These are phyloP conservation scores for Arachis hypogaea DNA, from an alignment of 306 rosid species.

Conservation along the genomic window DNA sequence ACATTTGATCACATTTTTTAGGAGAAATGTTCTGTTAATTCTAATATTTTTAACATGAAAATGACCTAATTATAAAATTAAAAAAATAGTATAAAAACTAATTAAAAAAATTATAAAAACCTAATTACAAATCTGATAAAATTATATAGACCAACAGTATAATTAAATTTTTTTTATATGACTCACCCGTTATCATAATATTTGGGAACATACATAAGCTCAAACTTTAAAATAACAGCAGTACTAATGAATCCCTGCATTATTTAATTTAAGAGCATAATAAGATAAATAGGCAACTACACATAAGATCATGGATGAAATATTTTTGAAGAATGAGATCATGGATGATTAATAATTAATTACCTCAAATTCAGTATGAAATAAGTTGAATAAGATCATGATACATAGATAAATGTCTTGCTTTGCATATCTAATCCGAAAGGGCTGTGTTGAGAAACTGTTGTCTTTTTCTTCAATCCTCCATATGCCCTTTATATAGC, in stretches of 20 bases:
- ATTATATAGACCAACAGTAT: too few species aligned
- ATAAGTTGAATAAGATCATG: slow-evolving; percentile 79
- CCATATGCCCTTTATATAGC: slow-evolving; percentile 69
- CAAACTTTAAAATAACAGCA: slow-evolving; percentile 87
- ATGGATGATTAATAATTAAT: neutral
- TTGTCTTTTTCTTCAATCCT: slow-evolving; percentile 83
- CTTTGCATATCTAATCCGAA: slow-evolving; percentile 85
- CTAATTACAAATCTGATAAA: too few species aligned
- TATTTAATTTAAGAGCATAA: slow-evolving; percentile 22
- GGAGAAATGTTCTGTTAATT: too few species aligned
- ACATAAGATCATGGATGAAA: too few species aligned
- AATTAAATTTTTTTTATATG: neutral
- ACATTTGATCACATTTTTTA: too few species aligned
- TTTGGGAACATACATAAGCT: slow-evolving; percentile 79
- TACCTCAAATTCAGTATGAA: slow-evolving; percentile 68
- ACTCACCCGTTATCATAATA: slow-evolving; percentile 63
- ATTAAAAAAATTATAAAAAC: too few species aligned
- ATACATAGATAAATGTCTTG: slow-evolving; percentile 81
- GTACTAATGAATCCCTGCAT: slow-evolving; percentile 70
- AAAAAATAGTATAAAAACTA: too few species aligned
- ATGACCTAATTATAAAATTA: too few species aligned
- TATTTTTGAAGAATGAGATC: too few species aligned
- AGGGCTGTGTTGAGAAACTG: slow-evolving; percentile 92
- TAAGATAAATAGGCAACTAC: neutral
- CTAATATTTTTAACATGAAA: too few species aligned